Evolutionary conservation across 805 yeast genomes (phyloP), one percentile per base, ranked within the genome.

Genomic region (Yamadazyma sp.): DNA sequence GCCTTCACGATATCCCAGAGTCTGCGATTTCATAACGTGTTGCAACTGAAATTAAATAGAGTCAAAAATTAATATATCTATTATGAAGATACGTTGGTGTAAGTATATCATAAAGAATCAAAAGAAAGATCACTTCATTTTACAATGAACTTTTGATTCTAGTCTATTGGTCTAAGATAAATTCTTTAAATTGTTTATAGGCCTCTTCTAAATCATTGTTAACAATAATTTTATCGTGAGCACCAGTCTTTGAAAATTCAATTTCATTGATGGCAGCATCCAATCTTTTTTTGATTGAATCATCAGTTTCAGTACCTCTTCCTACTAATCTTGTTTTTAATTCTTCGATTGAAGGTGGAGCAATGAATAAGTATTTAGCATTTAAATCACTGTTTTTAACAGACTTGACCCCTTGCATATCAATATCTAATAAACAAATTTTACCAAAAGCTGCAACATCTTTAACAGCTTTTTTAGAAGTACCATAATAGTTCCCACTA

Each of bases 351-450:
- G 93, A 82, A 20, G 99, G 98, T 22, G 99, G 99, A 26, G 96
- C 82, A 43, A 93, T 60, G 56, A 93, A 93, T 48, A 93, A 66
- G 61, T 60, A 93, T 59, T 89, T 75, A 19, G 98, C 96, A 50
- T 86, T 78, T 51, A 93, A 72, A 47, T 77, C 76, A 12, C 95
- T 78, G 36, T 77, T 65, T 67, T 93, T 93, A 46, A 93, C 96
- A 17, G 87, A 74, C 66, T 85, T 82, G 52, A 93, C 98, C 48
- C 99, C 99, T 69, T 93, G 98, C 97, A 91, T 89, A 75, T 93
- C 99, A 48, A 93, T 93, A 64, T 93, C 99, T 56, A 93, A 73
- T 44, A 93, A 81, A 69, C 98, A 93, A 35, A 81, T 82, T 60
- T 74, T 78, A 50, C 87, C 85, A 41, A 72, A 58, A 34, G 63